These are phyloP conservation scores for apple (Malus domestica) DNA, from an alignment of 306 rosid genomes.

Conservation along the genomic window DNA sequence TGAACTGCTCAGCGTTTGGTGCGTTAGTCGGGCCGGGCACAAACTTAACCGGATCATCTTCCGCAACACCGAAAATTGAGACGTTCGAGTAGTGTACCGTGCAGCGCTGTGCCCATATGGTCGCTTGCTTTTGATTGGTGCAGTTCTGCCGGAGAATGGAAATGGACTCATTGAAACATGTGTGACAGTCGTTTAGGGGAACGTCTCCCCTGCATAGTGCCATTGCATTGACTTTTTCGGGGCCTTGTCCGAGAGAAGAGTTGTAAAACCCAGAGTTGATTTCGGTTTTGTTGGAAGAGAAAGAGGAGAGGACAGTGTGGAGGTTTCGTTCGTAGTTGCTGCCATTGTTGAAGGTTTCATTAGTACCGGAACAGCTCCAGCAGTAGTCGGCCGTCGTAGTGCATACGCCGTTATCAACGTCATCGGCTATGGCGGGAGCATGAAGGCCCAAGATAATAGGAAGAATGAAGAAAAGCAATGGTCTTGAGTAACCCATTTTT, in stretches of 20 bases:
- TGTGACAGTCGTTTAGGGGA: not conserved
- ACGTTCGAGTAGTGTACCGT: constrained; percentile 2
- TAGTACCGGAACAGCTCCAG: constrained; percentile 3
- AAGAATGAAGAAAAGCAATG: not conserved
- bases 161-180: not conserved
- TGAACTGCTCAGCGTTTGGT: not conserved
- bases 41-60: not conserved
- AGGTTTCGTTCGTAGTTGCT: not conserved
- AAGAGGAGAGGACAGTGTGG: not conserved
- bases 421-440: not conserved
- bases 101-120: not conserved
- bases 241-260: not conserved
- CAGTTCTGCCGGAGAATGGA: not conserved
- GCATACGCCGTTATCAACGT: not conserved
- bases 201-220: constrained; percentile 14
- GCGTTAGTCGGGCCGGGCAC: not conserved
- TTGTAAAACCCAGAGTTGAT: not conserved
- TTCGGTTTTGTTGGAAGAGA: not conserved
- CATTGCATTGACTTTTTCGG: not conserved
- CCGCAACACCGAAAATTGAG: not conserved
- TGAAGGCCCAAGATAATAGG: not conserved
- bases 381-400: not conserved
- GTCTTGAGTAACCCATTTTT: not conserved
- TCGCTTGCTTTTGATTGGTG: not conserved
- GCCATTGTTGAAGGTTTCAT: not conserved